A percentile compares a stretch with the other conserved stretches of the same genome.
phyloP scores from a whole-genome alignment of 768 basidiomycete genomes.

The Ramaria rubella region DNA sequence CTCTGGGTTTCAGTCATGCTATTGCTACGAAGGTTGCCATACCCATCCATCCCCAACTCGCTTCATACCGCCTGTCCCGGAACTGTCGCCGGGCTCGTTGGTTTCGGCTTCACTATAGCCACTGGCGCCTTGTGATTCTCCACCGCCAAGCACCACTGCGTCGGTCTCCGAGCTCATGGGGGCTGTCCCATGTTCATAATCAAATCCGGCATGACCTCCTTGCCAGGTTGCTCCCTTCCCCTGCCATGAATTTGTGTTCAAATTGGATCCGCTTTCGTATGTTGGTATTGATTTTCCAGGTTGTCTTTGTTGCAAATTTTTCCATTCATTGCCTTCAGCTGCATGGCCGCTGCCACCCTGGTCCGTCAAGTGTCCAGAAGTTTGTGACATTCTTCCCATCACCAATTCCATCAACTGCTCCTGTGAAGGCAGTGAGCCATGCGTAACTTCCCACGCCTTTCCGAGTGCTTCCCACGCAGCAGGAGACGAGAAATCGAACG shows the following conservation, averaged over 20 bases:
- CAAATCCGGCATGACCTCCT: constrained; percentile 25
- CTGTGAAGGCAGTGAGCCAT: constrained; percentile 62
- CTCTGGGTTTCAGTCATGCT: neutral
- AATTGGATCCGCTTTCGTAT: constrained; percentile 5
- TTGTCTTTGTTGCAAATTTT: neutral
- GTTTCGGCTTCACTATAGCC: constrained; percentile 9
- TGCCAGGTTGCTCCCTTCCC: constrained; percentile 29
- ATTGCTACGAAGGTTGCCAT: constrained; percentile 9
- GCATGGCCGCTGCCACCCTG: neutral
- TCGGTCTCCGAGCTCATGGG: constrained; percentile 38
- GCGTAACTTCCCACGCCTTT: constrained; percentile 65
- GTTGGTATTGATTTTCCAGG: constrained; percentile 12
- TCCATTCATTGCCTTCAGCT: neutral
- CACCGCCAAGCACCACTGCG: constrained; percentile 54
- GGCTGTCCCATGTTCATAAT: constrained; percentile 25
- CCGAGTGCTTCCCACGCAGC: constrained; percentile 77
- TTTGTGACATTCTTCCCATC: constrained; percentile 27
- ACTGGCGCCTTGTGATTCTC: constrained; percentile 19
- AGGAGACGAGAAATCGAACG: constrained; percentile 69
- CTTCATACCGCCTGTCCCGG: constrained; percentile 51
- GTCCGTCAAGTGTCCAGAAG: neutral
- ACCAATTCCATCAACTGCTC: constrained; percentile 75
- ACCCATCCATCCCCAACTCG: constrained; percentile 67
- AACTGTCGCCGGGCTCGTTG: constrained; percentile 17
- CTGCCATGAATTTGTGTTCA: constrained; percentile 19